Evolutionary conservation across 495 filamentous ascomycete genomes (phyloP).

Genomic region (Xylaria cubensis): DNA sequence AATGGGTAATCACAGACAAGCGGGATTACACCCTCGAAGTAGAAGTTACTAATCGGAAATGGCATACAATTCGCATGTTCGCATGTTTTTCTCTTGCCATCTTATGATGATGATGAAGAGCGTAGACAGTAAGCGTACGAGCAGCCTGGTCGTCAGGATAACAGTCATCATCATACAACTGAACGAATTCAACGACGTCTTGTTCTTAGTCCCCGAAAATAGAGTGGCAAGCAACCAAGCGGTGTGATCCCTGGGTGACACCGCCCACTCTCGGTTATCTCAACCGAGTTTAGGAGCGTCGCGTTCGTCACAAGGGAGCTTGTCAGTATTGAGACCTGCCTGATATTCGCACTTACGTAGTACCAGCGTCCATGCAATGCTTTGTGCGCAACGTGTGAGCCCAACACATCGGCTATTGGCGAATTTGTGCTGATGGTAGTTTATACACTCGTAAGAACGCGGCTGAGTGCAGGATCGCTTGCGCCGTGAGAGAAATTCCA

Average conservation of each 20-base stretch:
- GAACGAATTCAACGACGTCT: not conserved
- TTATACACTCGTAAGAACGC: not conserved
- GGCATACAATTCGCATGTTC: not conserved
- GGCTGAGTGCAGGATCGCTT: slow-evolving; percentile 14
- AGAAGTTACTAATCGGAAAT: not conserved
- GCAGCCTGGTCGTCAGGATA: not conserved
- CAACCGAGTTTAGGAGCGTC: slow-evolving; percentile 7
- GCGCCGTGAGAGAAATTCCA: slow-evolving; percentile 9
- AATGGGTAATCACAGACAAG: not conserved
- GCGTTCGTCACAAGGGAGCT: not conserved
- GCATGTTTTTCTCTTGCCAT: not conserved
- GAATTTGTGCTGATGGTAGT: not conserved
- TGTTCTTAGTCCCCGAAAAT: slow-evolving; percentile 6
- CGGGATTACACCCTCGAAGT: not conserved
- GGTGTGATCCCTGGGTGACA: slow-evolving; percentile 14
- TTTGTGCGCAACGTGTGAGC: not conserved
- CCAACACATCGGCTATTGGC: not conserved
- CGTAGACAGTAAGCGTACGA: slow-evolving; percentile 7
- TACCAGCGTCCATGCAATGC: not conserved
- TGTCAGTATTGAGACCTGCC: not conserved
- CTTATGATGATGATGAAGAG: not conserved
- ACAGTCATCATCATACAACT: slow-evolving; percentile 4
- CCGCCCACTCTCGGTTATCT: slow-evolving; percentile 24
- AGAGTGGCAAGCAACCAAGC: slow-evolving; percentile 20
- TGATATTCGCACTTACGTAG: not conserved